Percentiles rank a stretch among this genome's conserved stretches.
phyloP scores from a whole-genome alignment of 257 asterid genomes.

The Solanum piurae region DNA sequence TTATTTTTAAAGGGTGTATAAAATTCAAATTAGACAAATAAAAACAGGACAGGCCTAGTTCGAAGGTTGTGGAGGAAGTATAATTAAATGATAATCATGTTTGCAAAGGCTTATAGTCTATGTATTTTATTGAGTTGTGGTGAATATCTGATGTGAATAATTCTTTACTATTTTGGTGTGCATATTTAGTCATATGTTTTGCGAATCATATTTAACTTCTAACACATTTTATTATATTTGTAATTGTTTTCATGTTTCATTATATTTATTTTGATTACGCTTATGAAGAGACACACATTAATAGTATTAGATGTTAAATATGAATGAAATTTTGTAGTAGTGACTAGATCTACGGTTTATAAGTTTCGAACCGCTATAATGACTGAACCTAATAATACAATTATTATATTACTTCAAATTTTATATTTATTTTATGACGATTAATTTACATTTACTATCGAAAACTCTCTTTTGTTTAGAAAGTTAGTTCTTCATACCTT shows the following conservation, averaged over 20 bases:
- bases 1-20: background rate
- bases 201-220: background rate
- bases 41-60: too few relatives aligned
- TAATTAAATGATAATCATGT: background rate
- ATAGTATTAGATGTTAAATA: background rate
- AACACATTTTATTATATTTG: background rate
- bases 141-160: background rate
- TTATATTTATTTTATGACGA: too few relatives aligned
- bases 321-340: background rate
- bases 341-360: background rate
- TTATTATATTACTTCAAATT: too few relatives aligned
- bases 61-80: too few relatives aligned
- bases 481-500: background rate
- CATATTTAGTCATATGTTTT: background rate
- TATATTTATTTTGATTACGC: background rate
- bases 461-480: background rate
- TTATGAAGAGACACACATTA: background rate
- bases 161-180: background rate
- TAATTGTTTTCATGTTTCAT: background rate
- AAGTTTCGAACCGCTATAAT: fast-evolving
- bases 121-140: background rate
- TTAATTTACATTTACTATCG: background rate
- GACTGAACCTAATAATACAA: background rate
- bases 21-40: background rate
- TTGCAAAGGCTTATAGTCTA: too few relatives aligned